These are phyloP conservation scores for Candida insectorum DNA, from an alignment of 805 yeast genomes.

Conservation along the genomic window DNA sequence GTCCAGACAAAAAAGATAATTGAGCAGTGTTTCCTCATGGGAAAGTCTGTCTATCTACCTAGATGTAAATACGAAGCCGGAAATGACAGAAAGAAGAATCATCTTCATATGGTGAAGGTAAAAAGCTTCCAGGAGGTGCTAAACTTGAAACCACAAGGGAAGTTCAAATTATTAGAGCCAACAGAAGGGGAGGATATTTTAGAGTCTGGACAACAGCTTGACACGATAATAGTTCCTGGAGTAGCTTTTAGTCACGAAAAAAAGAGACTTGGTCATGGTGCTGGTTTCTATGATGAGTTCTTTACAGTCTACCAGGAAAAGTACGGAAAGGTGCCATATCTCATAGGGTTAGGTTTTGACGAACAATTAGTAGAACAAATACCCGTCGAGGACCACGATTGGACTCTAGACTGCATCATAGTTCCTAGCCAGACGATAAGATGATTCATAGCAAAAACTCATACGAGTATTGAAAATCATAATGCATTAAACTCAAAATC, in stretches of 20 bases:
- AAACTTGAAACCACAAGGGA: constrained; percentile 61
- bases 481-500: not conserved
- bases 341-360: constrained; percentile 63
- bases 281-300: constrained; percentile 83
- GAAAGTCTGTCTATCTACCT: constrained; percentile 59
- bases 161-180: constrained; percentile 69
- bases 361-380: constrained; percentile 56
- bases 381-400: constrained; percentile 65
- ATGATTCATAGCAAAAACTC: not conserved
- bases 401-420: constrained; percentile 52
- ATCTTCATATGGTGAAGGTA: constrained; percentile 57
- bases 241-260: constrained; percentile 62
- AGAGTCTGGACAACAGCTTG: constrained; percentile 43
- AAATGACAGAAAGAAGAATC: constrained; percentile 30
- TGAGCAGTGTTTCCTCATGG: constrained; percentile 43
- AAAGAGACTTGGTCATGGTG: constrained; percentile 84
- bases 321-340: constrained; percentile 30
- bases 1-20: constrained; percentile 59
- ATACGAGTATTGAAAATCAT: not conserved
- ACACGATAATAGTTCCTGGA: constrained; percentile 79
- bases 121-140: constrained; percentile 38
- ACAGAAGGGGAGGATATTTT: constrained; percentile 25
- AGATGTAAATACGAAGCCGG: constrained; percentile 35
- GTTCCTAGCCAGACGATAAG: constrained; percentile 20
- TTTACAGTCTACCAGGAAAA: constrained; percentile 18